Conservation (phyloP, 805 yeast genomes). For the Metschnikowia baotianmanensis region DNA sequence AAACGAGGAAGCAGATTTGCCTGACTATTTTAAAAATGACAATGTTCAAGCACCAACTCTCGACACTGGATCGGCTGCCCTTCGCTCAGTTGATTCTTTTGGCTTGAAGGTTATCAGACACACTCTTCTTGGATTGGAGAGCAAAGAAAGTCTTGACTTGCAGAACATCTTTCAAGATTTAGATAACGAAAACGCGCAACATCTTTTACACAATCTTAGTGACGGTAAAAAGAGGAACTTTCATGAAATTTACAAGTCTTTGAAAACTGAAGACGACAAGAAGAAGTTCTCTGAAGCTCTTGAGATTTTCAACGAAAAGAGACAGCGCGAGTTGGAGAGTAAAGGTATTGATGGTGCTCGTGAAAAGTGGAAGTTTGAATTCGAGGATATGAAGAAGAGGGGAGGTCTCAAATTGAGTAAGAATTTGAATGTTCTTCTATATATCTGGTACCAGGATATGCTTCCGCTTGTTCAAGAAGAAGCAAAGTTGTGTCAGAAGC, state of each 20-base stretch:
- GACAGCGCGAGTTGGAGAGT: slow-evolving; percentile 76
- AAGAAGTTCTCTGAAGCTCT: slow-evolving; percentile 59
- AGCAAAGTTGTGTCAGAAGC: slow-evolving; percentile 50
- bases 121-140: slow-evolving; percentile 50
- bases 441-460: slow-evolving; percentile 80
- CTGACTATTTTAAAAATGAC: slow-evolving; percentile 33
- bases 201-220: slow-evolving; percentile 29
- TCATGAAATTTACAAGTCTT: slow-evolving; percentile 58
- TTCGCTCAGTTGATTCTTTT: slow-evolving; percentile 68
- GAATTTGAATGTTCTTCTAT: slow-evolving; percentile 68
- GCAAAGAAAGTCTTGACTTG: slow-evolving; percentile 20
- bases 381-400: slow-evolving; percentile 59
- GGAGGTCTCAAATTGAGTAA: slow-evolving; percentile 57
- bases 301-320: slow-evolving; percentile 65
- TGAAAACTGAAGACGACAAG: slow-evolving; percentile 45
- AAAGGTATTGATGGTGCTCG: slow-evolving; percentile 82
- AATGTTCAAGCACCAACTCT: slow-evolving; percentile 37
- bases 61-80: slow-evolving; percentile 52
- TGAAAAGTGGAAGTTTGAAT: slow-evolving; percentile 84
- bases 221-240: slow-evolving; percentile 53
- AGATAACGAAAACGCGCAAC: slow-evolving; percentile 26
- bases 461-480: slow-evolving; percentile 70
- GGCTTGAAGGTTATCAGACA: slow-evolving; percentile 80
- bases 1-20: slow-evolving; percentile 14
- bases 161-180: slow-evolving; percentile 28